phyloP scores from a whole-genome alignment of 1,284 basidiomycete species.

The Irpex sp. region DNA sequence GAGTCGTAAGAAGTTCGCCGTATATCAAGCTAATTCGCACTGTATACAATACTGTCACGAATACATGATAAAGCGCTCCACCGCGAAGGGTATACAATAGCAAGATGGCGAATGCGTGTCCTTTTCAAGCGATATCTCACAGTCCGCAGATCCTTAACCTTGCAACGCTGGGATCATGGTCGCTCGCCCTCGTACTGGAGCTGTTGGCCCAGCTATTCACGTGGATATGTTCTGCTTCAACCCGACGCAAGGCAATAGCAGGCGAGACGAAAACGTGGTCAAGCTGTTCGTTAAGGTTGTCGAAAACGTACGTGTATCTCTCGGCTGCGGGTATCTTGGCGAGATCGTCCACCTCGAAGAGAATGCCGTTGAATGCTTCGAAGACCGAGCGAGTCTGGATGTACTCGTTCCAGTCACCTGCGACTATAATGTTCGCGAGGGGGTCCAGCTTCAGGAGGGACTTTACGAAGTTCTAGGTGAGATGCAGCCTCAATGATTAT shows the following conservation, averaged over 20 bases:
- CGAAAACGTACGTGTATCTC: conserved; percentile 59
- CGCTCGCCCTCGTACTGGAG: conserved; percentile 40
- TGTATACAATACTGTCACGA: neutral
- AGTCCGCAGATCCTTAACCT: conserved; percentile 39
- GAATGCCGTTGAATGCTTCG: conserved; percentile 37
- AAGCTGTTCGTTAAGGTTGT: conserved; percentile 54
- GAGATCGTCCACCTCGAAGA: conserved; percentile 49
- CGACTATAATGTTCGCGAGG: conserved; percentile 47
- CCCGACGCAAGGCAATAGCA: conserved; percentile 38
- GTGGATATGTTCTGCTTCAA: conserved; percentile 53
- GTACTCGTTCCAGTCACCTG: conserved; percentile 63
- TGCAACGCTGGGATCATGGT: conserved; percentile 60
- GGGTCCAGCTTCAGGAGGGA: conserved; percentile 42
- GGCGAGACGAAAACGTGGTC: conserved; percentile 54
- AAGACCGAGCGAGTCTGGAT: conserved; percentile 49
- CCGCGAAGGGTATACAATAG: no score
- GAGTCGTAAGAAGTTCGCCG: neutral
- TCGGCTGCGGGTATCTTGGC: conserved; percentile 45
- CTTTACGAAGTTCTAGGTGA: conserved; percentile 43
- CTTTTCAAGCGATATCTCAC: neutral
- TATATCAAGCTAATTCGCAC: neutral
- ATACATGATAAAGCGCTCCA: no score
- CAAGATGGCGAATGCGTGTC: no score
- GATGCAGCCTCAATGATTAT: neutral
- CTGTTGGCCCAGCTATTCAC: conserved; percentile 53